phyloP scores from a whole-genome alignment of 345 rosid species.

The Rhizophora apiculata region DNA sequence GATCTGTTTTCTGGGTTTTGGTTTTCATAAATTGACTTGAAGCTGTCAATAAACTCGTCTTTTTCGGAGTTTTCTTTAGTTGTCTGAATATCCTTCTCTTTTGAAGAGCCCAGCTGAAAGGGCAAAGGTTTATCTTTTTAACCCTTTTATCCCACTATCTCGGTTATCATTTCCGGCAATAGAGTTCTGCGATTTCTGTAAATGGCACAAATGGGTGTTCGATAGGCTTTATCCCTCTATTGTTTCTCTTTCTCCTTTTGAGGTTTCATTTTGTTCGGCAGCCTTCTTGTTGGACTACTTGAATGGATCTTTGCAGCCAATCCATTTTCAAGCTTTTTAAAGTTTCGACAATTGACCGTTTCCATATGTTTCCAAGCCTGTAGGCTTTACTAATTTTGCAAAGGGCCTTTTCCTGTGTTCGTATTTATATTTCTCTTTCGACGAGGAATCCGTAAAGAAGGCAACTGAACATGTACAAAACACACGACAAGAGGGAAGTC shows the following conservation, averaged over 20 bases:
- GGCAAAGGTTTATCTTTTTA: not conserved
- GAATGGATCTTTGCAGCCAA: conserved; percentile 17
- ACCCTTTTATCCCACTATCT: not conserved
- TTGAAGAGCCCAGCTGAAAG: not conserved
- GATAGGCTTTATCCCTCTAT: conserved; percentile 6
- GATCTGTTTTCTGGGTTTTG: conserved; percentile 18
- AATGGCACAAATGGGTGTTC: conserved; percentile 9
- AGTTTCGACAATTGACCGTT: conserved; percentile 40
- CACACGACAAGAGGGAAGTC: conserved; percentile 62
- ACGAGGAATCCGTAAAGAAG: not conserved
- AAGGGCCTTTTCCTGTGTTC: not conserved
- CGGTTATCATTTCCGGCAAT: not conserved
- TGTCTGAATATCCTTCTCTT: conserved; percentile 1
- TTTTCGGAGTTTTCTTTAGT: conserved; percentile 2
- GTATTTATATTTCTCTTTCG: conserved; percentile 8
- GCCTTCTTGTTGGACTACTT: conserved; percentile 8
- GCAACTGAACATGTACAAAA: conserved; percentile 48
- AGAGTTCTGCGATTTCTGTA: not conserved
- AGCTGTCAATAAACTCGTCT: not conserved
- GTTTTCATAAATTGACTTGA: not conserved
- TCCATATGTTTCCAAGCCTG: conserved; percentile 33
- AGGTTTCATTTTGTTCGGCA: conserved; percentile 1
- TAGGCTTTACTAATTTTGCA: conserved; percentile 36
- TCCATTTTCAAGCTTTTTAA: conserved; percentile 21
- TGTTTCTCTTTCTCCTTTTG: conserved; percentile 3